These are phyloP conservation scores for Curvularia eragrostidis DNA, from an alignment of 2,329 filamentous ascomycete genomes.

Conservation along the genomic window DNA sequence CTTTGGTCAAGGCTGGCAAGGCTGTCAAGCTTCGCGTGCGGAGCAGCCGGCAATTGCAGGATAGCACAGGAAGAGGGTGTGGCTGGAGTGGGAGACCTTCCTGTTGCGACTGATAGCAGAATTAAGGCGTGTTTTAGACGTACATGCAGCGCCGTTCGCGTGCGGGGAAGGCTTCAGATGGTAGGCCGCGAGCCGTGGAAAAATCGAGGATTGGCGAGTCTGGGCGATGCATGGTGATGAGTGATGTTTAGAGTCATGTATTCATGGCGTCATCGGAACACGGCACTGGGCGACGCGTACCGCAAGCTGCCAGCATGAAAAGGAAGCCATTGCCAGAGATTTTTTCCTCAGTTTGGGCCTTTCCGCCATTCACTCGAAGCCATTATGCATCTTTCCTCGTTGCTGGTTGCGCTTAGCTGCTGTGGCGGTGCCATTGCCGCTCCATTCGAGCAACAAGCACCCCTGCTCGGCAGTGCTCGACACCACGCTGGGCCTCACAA, in stretches of 20 bases:
- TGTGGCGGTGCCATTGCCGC: slow-evolving; percentile 34
- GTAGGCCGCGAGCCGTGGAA: slow-evolving; percentile 16
- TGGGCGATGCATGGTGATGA: slow-evolving; percentile 15
- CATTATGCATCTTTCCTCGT: slow-evolving; percentile 41
- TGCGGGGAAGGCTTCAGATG: slow-evolving; percentile 10
- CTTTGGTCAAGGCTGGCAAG: slow-evolving; percentile 32
- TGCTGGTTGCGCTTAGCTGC: slow-evolving; percentile 40
- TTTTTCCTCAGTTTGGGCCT: slow-evolving; percentile 4
- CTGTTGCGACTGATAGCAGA: slow-evolving; percentile 2
- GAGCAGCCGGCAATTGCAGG: slow-evolving; percentile 37
- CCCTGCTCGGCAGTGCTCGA: slow-evolving; percentile 39
- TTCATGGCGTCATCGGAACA: slow-evolving; percentile 53
- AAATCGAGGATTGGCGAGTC: slow-evolving; percentile 21
- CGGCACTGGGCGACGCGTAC: slow-evolving; percentile 20
- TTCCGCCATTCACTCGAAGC: slow-evolving; percentile 26
- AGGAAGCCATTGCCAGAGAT: slow-evolving; percentile 14
- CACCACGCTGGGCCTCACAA: slow-evolving; percentile 37
- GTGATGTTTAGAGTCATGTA: slow-evolving; percentile 22
- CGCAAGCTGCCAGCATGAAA: slow-evolving; percentile 19
- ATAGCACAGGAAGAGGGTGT: slow-evolving; percentile 22
- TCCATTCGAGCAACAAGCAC: slow-evolving; percentile 49
- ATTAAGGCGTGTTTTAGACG: background rate
- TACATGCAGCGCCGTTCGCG: slow-evolving; percentile 2
- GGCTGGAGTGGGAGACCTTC: slow-evolving; percentile 11
- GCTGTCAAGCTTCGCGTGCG: slow-evolving; percentile 3